Evolutionary conservation across 2,329 filamentous ascomycete genomes (phyloP).

Genomic region (Dactylellina leptospora): DNA sequence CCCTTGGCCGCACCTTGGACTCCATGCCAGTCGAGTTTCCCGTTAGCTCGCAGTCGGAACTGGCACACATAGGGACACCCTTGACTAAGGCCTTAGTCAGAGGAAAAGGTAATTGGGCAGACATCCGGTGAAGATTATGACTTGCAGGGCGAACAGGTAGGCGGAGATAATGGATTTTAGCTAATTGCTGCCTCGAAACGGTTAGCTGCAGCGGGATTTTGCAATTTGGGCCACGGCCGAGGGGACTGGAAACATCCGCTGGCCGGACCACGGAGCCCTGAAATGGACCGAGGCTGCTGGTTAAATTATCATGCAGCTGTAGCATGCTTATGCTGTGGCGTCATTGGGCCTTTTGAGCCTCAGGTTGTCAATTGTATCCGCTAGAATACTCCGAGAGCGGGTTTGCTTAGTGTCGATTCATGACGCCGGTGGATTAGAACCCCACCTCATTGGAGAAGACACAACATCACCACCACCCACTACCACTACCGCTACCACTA

Average conservation of each 20-base stretch:
- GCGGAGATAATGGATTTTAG: neutral
- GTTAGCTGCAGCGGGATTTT: neutral
- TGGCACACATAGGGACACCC: conserved; percentile 7
- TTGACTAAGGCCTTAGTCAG: conserved; percentile 52
- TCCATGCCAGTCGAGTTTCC: too few relatives aligned
- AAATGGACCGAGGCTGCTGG: conserved; percentile 12
- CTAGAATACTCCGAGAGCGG: neutral
- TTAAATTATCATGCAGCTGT: conserved; percentile 12
- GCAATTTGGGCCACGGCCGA: conserved; percentile 30
- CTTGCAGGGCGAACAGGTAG: neutral
- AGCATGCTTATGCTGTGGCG: conserved; percentile 12
- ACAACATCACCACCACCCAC: neutral
- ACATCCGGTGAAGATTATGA: neutral
- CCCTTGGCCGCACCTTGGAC: conserved; percentile 2
- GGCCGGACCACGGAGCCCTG: conserved; percentile 42
- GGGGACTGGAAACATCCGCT: neutral
- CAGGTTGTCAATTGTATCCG: neutral
- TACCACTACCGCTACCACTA: neutral
- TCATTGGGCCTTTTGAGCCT: conserved; percentile 17
- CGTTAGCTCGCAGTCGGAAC: conserved; percentile 48
- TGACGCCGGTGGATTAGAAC: too few relatives aligned
- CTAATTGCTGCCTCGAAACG: neutral
- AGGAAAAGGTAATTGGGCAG: conserved; percentile 13
- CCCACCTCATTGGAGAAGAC: neutral
- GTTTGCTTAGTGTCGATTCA: too few relatives aligned